Evolutionary conservation across 1,284 basidiomycete genomes (phyloP).

Genomic region (Polyporus tsugae): DNA sequence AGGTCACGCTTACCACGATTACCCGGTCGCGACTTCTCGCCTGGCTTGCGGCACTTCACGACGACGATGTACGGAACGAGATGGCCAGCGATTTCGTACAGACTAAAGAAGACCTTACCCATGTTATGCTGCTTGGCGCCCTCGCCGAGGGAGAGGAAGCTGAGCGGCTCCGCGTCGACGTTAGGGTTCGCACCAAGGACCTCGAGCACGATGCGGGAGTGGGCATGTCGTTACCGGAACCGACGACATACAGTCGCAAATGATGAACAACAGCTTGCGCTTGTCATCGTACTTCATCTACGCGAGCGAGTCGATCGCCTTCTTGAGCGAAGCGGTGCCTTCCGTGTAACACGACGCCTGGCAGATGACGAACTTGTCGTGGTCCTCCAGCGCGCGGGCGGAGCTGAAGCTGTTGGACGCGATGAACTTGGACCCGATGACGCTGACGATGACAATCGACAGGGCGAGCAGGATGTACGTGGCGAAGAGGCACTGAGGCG

Average conservation of each 20-base stretch:
- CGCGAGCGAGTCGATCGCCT: conserved; percentile 94
- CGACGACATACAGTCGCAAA: conserved; percentile 99
- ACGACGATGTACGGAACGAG: conserved; percentile 96
- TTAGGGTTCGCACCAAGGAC: conserved; percentile 96
- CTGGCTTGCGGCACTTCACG: conserved; percentile 97
- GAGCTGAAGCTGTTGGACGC: conserved; percentile 91
- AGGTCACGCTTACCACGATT: conserved; percentile 98
- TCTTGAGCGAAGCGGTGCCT: conserved; percentile 87
- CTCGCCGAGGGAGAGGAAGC: conserved; percentile 94
- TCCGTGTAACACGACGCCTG: conserved; percentile 99
- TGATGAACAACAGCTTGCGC: conserved; percentile 92
- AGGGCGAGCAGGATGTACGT: conserved; percentile 92
- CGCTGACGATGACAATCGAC: conserved; percentile 92
- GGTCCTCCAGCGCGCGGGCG: conserved; percentile 89
- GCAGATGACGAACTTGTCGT: conserved; percentile 99
- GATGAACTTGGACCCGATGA: conserved; percentile 98
- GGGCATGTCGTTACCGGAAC: conserved; percentile 92
- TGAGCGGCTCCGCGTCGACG: conserved; percentile 93
- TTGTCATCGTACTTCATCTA: conserved; percentile 98
- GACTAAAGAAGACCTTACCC: conserved; percentile 97
- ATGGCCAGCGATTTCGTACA: conserved; percentile 95
- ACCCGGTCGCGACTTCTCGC: conserved; percentile 91
- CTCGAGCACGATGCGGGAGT: conserved; percentile 94
- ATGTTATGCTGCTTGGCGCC: conserved; percentile 98
- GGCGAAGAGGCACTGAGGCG: conserved; percentile 91